Evolutionary conservation across 805 yeast species (phyloP), one percentile per base, ranked within the genome.

Genomic region (Ogataea glucozyma): DNA sequence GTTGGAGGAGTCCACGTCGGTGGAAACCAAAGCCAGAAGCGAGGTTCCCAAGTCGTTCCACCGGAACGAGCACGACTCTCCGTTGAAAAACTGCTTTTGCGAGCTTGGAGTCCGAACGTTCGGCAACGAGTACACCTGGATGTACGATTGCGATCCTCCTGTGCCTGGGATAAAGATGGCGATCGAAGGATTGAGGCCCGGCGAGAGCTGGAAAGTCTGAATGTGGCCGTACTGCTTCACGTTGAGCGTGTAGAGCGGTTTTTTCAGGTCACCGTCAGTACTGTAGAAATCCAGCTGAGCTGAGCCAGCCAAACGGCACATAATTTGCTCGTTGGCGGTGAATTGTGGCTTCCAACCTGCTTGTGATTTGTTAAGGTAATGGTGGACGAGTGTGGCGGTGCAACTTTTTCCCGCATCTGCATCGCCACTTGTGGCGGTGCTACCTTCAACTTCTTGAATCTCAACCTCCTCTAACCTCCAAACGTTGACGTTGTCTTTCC

Each of bases 41-140:
- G 97, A 95, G 47, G 97, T 93, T 47, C 99, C 99, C 50, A 89
- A 75, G 26, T 81, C 76, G 66, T 95, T 93, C 99, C 99, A 93
- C 62, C 79, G 84, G 70, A 93, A 78, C 56, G 79, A 83, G 66
- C 97, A 93, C 52, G 86, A 79, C 62, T 93, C 99, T 38, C 97
- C 98, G 69, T 91, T 90, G 78, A 93, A 93, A 57, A 93, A 88
- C 45, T 88, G 80, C 65, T 91, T 93, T 48, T 83, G 79, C 40
- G 93, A 84, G 38, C 88, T 81, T 24, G 96, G 91, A 54, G 81
- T 87, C 52, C 71, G 69, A 59, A 83, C 78, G 58, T 85, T 74
- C 22, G 95, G 89, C 48, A 88, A 73, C 57, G 85, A 83, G 69
- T 85, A 93, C 47, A 95, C 84, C 50, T 84, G 78, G 43, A 93